Conservation (phyloP, 208 protist genomes). For the Leishmania tropica region DNA sequence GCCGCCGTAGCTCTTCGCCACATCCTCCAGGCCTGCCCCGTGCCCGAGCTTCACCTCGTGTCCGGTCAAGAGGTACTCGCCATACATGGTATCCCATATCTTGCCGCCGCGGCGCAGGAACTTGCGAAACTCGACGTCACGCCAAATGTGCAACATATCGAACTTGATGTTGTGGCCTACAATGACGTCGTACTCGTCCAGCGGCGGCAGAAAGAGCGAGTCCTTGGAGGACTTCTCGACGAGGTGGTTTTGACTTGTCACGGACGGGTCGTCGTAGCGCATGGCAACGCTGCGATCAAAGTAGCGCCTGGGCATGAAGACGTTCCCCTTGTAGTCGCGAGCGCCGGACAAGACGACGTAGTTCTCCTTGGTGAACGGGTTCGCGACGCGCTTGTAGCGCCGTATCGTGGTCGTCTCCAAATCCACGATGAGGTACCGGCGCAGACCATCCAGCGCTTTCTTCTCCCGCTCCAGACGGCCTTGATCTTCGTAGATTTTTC, state of each 20-base stretch:
- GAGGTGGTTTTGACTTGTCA: conserved; percentile 62
- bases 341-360: conserved; percentile 89
- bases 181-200: conserved; percentile 91
- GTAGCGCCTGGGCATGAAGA: conserved; percentile 86
- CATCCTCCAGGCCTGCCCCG: conserved; percentile 86
- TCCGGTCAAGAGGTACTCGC: conserved; percentile 89
- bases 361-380: conserved; percentile 91
- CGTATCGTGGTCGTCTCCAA: conserved; percentile 90
- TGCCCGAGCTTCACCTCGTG: conserved; percentile 87
- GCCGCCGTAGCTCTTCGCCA: conserved; percentile 92
- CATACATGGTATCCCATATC: conserved; percentile 96
- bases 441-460: conserved; percentile 51
- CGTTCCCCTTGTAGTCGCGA: conserved; percentile 87
- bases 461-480: conserved; percentile 78
- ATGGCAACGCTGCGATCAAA: conserved; percentile 78
- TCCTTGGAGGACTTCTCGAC: conserved; percentile 80
- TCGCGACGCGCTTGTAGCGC: conserved; percentile 91
- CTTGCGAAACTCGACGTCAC: conserved; percentile 76
- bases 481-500: conserved; percentile 84
- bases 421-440: conserved; percentile 88
- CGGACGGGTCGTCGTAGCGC: conserved; percentile 78
- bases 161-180: conserved; percentile 96
- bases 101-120: conserved; percentile 87
- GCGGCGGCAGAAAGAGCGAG: conserved; percentile 87
- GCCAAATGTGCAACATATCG: conserved; percentile 91